These are phyloP conservation scores for Thozetella sp. DNA, from an alignment of 495 filamentous ascomycete genomes.

Conservation along the genomic window DNA sequence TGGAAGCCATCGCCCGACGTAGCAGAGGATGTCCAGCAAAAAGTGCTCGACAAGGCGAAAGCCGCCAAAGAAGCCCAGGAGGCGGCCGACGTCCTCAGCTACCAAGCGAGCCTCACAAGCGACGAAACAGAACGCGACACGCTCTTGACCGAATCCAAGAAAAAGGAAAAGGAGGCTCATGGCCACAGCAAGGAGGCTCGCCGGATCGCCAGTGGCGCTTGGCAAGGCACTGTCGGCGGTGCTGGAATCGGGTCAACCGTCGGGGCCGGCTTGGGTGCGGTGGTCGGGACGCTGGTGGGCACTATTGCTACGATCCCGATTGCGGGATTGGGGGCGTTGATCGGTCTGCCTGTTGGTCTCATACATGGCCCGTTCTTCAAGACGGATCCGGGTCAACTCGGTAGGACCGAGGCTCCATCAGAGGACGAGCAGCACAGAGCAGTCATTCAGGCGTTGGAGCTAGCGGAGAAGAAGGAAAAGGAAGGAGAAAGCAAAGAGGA, in stretches of 20 bases:
- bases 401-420: neutral
- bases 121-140: conserved; percentile 6
- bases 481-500: too few species aligned
- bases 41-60: neutral
- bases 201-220: conserved; percentile 18
- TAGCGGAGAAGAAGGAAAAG: neutral
- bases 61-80: neutral
- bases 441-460: neutral
- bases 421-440: conserved; percentile 2
- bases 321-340: conserved; percentile 12
- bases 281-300: conserved; percentile 16
- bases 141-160: conserved; percentile 8
- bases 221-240: conserved; percentile 18
- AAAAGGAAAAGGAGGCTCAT: conserved; percentile 9
- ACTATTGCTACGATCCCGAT: conserved; percentile 17
- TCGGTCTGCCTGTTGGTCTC: conserved; percentile 13
- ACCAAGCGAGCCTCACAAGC: neutral
- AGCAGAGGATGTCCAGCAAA: neutral
- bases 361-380: conserved; percentile 22
- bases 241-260: conserved; percentile 19
- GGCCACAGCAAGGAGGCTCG: conserved; percentile 11
- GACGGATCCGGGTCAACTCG: neutral
- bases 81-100: neutral
- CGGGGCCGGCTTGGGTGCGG: conserved; percentile 15
- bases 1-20: too few species aligned